Base-by-base conservation (phyloP, 257 asterid genomes). In the Solanum peruvianum region DNA sequence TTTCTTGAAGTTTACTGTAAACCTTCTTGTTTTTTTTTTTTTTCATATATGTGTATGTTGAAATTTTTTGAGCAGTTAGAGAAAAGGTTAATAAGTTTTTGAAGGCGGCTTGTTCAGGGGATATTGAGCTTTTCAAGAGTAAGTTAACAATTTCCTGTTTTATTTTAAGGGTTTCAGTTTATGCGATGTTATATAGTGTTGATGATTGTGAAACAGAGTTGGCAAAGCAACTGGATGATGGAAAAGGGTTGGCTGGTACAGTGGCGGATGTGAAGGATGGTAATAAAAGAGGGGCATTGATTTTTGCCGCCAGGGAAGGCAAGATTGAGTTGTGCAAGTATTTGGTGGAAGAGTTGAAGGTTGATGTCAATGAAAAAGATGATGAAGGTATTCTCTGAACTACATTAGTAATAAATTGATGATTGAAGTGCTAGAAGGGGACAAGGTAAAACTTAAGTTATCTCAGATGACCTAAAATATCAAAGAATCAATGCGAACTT, bases 281-380 rank as follows among this genome's bases (percentile, higher is more conserved):
- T 52, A 97, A 97, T 87, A 93, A 95, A 90, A 92, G 99, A 93
- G 98, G 98, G 88, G 98, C 99, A 56, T 92, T 97, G 87, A 98
- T 94, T 84, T 97, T 97, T 91, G 98, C 99, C 31, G 97, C 99
- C 27, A 94, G 97, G 87, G 99, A 97, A 85, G 99, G 98, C 39
- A 94, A 95, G 92, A 91, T 88, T 84, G 98, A 94, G 87, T 93
- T 93, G 82, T 97, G 99, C 96, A 93, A 91, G 90, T 97, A 92
- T 92, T 91, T 97, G 92, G 82, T 97, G n/a, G 98, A 97, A 87
- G 99, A 97, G 69, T 89, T 94, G 95, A 93, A 93, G 90, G 82
- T 95, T 87, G 98, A 94, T 92, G 95, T 94, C 27, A 90, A 97
- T 86, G 88, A 88, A 64, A 91, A 91, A 91, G 99, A 97, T 77